These are phyloP conservation scores for Capsicum baccatum DNA, from an alignment of 257 asterid species.

Conservation along the genomic window DNA sequence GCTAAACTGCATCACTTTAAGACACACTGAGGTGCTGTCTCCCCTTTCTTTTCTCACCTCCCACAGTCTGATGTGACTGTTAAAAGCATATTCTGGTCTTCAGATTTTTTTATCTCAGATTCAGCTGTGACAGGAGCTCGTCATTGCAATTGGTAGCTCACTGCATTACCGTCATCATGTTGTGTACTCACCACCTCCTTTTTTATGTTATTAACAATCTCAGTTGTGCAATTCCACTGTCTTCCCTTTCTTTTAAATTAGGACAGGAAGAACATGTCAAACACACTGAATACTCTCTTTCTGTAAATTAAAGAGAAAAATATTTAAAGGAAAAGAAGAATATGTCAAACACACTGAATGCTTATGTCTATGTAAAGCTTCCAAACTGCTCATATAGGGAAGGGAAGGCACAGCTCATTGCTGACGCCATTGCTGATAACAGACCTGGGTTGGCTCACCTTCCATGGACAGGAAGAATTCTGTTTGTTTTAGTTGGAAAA, in stretches of 20 bases:
- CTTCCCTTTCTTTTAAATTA: not conserved
- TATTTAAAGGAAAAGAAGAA: not conserved
- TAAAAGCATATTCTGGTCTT: not conserved
- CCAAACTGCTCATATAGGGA: conserved; percentile 56
- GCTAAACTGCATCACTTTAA: too few relatives aligned
- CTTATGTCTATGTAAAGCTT: conserved; percentile 20
- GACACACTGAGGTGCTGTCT: not conserved
- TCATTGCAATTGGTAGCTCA: conserved; percentile 14
- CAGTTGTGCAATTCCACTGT: conserved; percentile 16
- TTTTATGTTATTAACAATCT: not conserved
- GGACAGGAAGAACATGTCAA: conserved; percentile 1
- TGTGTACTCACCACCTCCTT: conserved; percentile 14
- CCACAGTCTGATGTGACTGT: not conserved
- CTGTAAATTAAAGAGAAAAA: not conserved
- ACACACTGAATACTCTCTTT: not conserved
- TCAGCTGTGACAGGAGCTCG: not conserved
- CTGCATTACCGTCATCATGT: not conserved
- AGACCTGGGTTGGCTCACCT: conserved; percentile 91
- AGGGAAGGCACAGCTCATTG: conserved; percentile 93
- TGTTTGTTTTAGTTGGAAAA: not conserved
- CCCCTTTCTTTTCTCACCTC: conserved; percentile 15
- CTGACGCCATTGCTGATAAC: conserved; percentile 79
- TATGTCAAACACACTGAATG: not conserved
- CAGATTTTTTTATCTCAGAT: not conserved
- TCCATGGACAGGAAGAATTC: conserved; percentile 42